A percentile compares a stretch with the other conserved stretches of the same genome.
Conservation (phyloP, 202 grass and related monocot species). For the Musa balbisiana region DNA sequence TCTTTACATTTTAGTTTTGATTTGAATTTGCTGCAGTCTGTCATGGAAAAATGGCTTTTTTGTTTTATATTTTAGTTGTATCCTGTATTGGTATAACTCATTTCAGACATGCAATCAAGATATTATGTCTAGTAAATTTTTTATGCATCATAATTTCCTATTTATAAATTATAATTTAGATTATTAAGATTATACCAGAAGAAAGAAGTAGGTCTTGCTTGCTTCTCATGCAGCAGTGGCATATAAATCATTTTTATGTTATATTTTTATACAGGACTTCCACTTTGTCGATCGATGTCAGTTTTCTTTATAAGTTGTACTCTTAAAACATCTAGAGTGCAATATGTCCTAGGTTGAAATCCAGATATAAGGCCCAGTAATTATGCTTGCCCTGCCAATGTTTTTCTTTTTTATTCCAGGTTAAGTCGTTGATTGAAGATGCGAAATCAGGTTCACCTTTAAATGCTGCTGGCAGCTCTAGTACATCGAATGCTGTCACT, state of each 20-base stretch:
- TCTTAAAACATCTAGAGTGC: too few species aligned
- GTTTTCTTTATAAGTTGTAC: too few species aligned
- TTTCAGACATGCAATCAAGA: neutral
- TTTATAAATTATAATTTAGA: too few species aligned
- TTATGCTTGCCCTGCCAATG: neutral
- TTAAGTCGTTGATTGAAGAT: slow-evolving; percentile 90
- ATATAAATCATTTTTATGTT: too few species aligned
- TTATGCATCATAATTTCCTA: too few species aligned
- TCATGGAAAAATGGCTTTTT: neutral
- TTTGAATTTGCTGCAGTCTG: neutral
- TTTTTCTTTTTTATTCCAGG: slow-evolving; percentile 35
- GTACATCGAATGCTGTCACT: slow-evolving; percentile 43
- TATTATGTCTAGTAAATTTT: neutral
- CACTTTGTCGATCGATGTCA: too few species aligned
- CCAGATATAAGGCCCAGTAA: too few species aligned
- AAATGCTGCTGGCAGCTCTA: slow-evolving; percentile 50
- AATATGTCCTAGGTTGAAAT: too few species aligned
- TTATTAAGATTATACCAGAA: too few species aligned
- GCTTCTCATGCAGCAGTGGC: too few species aligned
- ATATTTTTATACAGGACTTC: too few species aligned
- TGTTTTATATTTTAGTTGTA: neutral
- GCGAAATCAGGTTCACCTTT: slow-evolving; percentile 51
- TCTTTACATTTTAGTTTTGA: neutral
- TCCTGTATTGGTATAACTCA: neutral
- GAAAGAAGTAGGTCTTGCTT: too few species aligned